Evolutionary conservation across 352 stramenopile genomes (phyloP).

Genomic region (Aphanomyces astaci): DNA sequence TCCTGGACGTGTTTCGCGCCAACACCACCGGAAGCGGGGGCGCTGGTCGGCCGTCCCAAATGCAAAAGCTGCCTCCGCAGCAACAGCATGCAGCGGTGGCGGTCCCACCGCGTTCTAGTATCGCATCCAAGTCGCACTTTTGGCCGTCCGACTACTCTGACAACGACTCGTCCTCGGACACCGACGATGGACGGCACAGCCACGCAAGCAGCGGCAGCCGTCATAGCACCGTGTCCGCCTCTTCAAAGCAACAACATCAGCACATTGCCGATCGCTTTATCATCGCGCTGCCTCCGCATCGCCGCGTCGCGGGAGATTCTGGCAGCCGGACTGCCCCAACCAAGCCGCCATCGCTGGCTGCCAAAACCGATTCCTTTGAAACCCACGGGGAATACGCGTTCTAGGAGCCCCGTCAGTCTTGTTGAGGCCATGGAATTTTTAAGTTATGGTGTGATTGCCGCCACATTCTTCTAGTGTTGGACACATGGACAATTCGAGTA

Average conservation of each 20-base stretch:
- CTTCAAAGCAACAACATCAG: background rate
- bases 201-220: background rate
- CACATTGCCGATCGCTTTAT: background rate
- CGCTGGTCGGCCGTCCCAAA: background rate
- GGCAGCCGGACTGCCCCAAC: background rate
- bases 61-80: background rate
- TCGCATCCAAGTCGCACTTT: background rate
- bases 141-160: background rate
- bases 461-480: background rate
- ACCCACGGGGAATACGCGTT: background rate
- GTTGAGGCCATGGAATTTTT: background rate
- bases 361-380: background rate
- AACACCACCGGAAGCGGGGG: background rate
- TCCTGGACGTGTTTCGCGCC: constrained; percentile 31
- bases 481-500: too few relatives aligned
- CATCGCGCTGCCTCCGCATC: background rate
- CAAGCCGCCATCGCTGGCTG: background rate
- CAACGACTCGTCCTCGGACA: background rate
- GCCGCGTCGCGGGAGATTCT: background rate
- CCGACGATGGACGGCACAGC: background rate
- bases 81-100: background rate
- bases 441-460: background rate
- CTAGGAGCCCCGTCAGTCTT: background rate
- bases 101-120: background rate
- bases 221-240: background rate